Conservation (phyloP, 345 rosid species). For the Ceriops zippeliana region DNA sequence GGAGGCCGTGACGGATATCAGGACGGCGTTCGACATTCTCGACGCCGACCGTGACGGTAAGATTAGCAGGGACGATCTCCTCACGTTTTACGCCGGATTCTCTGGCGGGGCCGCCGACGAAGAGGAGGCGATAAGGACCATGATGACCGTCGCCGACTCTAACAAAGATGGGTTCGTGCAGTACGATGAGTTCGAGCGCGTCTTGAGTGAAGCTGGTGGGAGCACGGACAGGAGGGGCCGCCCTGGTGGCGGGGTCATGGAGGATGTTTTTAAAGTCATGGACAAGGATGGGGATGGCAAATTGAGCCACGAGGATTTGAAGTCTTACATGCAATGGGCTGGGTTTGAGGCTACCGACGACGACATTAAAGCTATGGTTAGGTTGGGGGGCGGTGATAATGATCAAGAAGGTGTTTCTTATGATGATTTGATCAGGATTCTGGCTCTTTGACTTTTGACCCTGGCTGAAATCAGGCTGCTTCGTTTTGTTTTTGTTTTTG, state of each 20-base stretch:
- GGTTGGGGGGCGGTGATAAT: slow-evolving; percentile 49
- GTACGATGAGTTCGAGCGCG: slow-evolving; percentile 72
- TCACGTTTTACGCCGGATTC: slow-evolving; percentile 48
- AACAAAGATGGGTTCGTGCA: slow-evolving; percentile 81
- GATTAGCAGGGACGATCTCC: slow-evolving; percentile 74
- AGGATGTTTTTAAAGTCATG: slow-evolving; percentile 70
- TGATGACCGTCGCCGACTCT: slow-evolving; percentile 74
- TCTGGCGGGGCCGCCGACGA: slow-evolving; percentile 20
- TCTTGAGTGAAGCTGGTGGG: slow-evolving; percentile 1
- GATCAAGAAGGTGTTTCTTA: slow-evolving; percentile 44
- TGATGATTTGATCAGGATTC: slow-evolving; percentile 52
- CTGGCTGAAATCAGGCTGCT: too few species aligned
- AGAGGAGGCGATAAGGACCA: slow-evolving; percentile 49
- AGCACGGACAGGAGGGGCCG: not conserved
- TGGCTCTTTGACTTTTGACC: slow-evolving; percentile 30
- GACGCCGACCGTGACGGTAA: slow-evolving; percentile 82
- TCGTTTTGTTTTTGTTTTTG: too few species aligned
- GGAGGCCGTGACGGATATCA: slow-evolving; percentile 23
- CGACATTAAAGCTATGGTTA: slow-evolving; percentile 68
- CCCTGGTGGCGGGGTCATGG: slow-evolving; percentile 4
- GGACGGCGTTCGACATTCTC: slow-evolving; percentile 67
- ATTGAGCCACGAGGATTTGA: slow-evolving; percentile 59
- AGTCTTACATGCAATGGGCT: slow-evolving; percentile 60
- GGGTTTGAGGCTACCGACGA: slow-evolving; percentile 57
- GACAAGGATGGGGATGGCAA: slow-evolving; percentile 84